Conservation (phyloP, 306 rosid species). For the Vigna angularis region DNA sequence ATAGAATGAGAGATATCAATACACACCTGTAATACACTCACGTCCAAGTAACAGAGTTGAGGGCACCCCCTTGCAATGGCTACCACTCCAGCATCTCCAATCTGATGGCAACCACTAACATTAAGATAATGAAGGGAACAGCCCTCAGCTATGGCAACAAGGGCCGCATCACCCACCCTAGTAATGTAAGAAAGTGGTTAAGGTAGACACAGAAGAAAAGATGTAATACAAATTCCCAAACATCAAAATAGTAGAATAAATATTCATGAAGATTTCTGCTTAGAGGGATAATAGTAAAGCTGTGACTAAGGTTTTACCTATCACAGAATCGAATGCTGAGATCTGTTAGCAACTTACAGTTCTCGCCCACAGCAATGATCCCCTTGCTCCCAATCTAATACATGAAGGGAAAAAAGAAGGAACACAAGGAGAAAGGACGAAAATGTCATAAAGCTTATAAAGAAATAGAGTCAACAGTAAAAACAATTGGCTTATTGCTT, state of each 20-base stretch:
- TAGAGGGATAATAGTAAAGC: slow-evolving; percentile 21
- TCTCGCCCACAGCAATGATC: slow-evolving; percentile 78
- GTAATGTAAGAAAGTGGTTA: slow-evolving; percentile 19
- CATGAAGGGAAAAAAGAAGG: background rate
- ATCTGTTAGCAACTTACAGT: slow-evolving; percentile 75
- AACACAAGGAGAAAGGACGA: slow-evolving; percentile 8
- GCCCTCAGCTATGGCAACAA: slow-evolving; percentile 78
- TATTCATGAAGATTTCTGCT: slow-evolving; percentile 25
- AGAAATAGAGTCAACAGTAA: background rate
- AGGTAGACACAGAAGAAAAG: slow-evolving; percentile 13
- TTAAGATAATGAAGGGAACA: slow-evolving; percentile 80
- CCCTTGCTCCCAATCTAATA: slow-evolving; percentile 85
- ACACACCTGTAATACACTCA: slow-evolving; percentile 89
- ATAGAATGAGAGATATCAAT: slow-evolving; percentile 35
- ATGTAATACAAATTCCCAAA: background rate
- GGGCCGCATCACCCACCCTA: slow-evolving; percentile 95
- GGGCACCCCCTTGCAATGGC: slow-evolving; percentile 97
- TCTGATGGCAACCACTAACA: slow-evolving; percentile 95
- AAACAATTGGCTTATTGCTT: slow-evolving; percentile 10
- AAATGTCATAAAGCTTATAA: slow-evolving; percentile 7
- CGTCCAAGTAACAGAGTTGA: slow-evolving; percentile 72
- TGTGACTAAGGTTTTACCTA: slow-evolving; percentile 61
- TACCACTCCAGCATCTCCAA: slow-evolving; percentile 85
- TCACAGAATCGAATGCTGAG: slow-evolving; percentile 95
- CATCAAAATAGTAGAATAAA: slow-evolving; percentile 6